Evolutionary conservation across 805 yeast genomes (phyloP), one percentile per base, ranked within the genome.

Genomic region (Saturnispora diversa): DNA sequence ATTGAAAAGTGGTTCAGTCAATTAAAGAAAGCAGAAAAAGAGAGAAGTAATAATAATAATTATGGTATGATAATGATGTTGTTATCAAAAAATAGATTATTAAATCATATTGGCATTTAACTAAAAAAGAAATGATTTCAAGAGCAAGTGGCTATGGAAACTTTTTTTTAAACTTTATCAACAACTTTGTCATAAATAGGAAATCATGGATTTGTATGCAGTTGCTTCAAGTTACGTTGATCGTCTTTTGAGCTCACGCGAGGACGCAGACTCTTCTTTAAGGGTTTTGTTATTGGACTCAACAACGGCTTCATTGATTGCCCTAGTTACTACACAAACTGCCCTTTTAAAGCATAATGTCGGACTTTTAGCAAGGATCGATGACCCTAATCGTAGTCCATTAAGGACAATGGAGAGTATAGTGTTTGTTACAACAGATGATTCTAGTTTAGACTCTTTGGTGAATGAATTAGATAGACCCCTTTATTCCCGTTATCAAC

Each of bases 251-350:
- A 48, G 48, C 3, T 26, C 22, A 6, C 50, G 40, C 6, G 48
- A 46, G 19, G 46, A 37, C 12, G 44, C 51, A 30, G 43, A 39
- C 26, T 40, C 46, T 24, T 59, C 70, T 46, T 78, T 88, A 44
- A 76, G 76, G 48, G 94, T 88, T 22, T 66, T 92, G 27, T 66
- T 92, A 29, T 69, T 92, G 42, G 98, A 92, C 55, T 66, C 72
- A 37, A 69, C 70, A 48, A 90, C 98, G 2, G 84, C 94, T 5
- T 70, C 87, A 0, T 77, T 87, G 19, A 74, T 92, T 17, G 86
- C 97, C n/a, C 70, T 92, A 73, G 77, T 83, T 50, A 75, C 94
- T 22, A 83, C 96, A 2, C 98, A 92, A 57, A 80, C 94, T 3
- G 83, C 79, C 42, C 68, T 92, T 33, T 69, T 92, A 28, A 77